Base-by-base conservation (phyloP, 176 grass and related monocot genomes). In the Triticum aestivum region DNA sequence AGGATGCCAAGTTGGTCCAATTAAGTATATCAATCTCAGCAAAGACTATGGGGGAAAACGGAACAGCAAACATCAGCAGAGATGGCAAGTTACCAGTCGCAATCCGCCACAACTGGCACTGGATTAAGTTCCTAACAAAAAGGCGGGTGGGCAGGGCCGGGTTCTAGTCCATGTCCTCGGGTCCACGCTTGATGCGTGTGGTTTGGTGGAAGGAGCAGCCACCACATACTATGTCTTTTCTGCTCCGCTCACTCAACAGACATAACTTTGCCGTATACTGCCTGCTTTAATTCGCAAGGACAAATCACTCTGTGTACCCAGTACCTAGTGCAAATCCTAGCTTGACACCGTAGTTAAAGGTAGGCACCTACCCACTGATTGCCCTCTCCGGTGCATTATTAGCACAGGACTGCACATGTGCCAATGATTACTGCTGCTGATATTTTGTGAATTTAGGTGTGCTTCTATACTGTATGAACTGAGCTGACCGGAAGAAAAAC, bases 31-130 rank as follows among this genome's bases (percentile, higher is more conserved):
- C 51, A 9, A 29, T 72, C 33, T 27, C 51, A 38, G 69, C 64
- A 58, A 81, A 77, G 32, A 58, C 38, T 71, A 64, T 13, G 51
- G 63, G 78, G 51, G 44, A 30, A 24, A 82, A 47, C 65, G 35
- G 65, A 70, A 51, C 17, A 45, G 81, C 77, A 88, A 91, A 26
- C 85, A 91, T 88, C 85, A 91, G 83, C 84, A 87, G 64, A 84
- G 64, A 80, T 21, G 77, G 85, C 85, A 87, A 86, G 88, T 87
- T 92, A 84, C 38, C 83, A 24, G 90, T 92, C 88, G 20, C 83
- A 87, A 86, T 92, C 88, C 83, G 54, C 34, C 85, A 89, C 83
- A 80, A 86, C 79, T 90, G 87, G 76, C 84, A 76, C 61, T 26
- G 74, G 77, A 90, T 83, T 87, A 77, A 87, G 75, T 81, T 84